Evolutionary conservation across 805 yeast species (phyloP).

Genomic region (Helenozyma rhizophorensis): DNA sequence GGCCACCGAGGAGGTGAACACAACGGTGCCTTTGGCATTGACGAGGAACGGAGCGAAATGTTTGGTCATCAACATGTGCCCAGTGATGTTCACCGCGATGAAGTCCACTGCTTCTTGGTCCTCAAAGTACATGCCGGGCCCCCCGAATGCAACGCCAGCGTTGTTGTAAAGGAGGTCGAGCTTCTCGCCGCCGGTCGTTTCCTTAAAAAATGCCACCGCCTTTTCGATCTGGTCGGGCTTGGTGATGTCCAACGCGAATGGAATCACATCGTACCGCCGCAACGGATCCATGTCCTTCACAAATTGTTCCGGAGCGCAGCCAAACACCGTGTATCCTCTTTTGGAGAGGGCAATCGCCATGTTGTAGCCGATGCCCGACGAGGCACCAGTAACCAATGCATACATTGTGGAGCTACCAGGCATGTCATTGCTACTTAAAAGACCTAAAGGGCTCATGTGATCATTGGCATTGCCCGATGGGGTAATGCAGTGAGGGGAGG

Average conservation of each 20-base stretch:
- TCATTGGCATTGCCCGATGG: too few relatives aligned
- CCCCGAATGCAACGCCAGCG: constrained; percentile 72
- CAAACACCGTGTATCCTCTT: constrained; percentile 58
- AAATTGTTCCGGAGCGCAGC: constrained; percentile 50
- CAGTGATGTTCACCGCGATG: constrained; percentile 65
- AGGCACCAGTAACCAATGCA: constrained; percentile 58
- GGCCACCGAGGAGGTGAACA: constrained; percentile 70
- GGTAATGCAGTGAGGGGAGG: too few relatives aligned
- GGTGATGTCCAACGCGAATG: constrained; percentile 55
- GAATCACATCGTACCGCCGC: constrained; percentile 39
- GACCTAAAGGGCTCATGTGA: too few relatives aligned
- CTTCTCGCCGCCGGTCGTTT: constrained; percentile 40
- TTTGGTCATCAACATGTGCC: constrained; percentile 59
- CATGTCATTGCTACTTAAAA: too few relatives aligned
- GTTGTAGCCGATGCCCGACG: constrained; percentile 55
- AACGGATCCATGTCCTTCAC: constrained; percentile 45
- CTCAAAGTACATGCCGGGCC: constrained; percentile 64
- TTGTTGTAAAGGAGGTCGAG: constrained; percentile 66
- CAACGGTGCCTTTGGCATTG: constrained; percentile 62
- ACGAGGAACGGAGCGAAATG: constrained; percentile 54
- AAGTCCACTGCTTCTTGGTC: constrained; percentile 49
- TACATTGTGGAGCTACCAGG: too few relatives aligned
- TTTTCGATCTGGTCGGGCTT: constrained; percentile 42
- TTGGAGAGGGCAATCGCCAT: constrained; percentile 43
- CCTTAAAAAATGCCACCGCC: constrained; percentile 39